Percentiles rank a stretch among this genome's conserved stretches.
phyloP scores from a whole-genome alignment of 805 yeast species.

The Wickerhamiella parazyma region DNA sequence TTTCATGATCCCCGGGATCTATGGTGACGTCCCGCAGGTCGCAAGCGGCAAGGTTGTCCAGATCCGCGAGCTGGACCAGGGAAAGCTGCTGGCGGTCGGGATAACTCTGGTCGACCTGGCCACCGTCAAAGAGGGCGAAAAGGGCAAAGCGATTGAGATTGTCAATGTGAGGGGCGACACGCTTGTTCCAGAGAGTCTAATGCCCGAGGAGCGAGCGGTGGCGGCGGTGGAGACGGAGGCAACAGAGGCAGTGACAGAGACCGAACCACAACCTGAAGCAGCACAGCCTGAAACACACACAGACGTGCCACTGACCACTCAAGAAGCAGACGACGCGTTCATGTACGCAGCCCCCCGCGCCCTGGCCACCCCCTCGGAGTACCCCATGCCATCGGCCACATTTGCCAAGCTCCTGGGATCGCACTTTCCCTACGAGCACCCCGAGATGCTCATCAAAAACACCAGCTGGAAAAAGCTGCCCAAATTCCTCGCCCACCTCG shows the following conservation, averaged over 20 bases:
- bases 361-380: slow-evolving; percentile 30
- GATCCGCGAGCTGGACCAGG: slow-evolving; percentile 39
- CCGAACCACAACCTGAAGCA: neutral
- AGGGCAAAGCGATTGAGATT: slow-evolving; percentile 68
- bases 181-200: slow-evolving; percentile 37
- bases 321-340: slow-evolving; percentile 42
- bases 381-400: slow-evolving; percentile 61
- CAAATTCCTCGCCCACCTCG: slow-evolving; percentile 76
- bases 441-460: slow-evolving; percentile 40
- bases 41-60: slow-evolving; percentile 55
- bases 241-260: slow-evolving; percentile 9
- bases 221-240: slow-evolving; percentile 13
- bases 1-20: slow-evolving; percentile 32
- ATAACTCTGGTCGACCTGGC: slow-evolving; percentile 28
- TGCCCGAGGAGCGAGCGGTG: slow-evolving; percentile 28
- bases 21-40: slow-evolving; percentile 42
- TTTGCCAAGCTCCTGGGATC: slow-evolving; percentile 50
- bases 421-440: slow-evolving; percentile 46
- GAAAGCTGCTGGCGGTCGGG: slow-evolving; percentile 19
- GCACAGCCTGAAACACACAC: neutral
- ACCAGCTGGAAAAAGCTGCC: slow-evolving; percentile 84
- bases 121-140: slow-evolving; percentile 39
- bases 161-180: slow-evolving; percentile 59
- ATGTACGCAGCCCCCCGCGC: slow-evolving; percentile 58
- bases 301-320: slow-evolving; percentile 10